Base-by-base conservation (phyloP, 805 yeast genomes). In the Barnettozyma californica region DNA sequence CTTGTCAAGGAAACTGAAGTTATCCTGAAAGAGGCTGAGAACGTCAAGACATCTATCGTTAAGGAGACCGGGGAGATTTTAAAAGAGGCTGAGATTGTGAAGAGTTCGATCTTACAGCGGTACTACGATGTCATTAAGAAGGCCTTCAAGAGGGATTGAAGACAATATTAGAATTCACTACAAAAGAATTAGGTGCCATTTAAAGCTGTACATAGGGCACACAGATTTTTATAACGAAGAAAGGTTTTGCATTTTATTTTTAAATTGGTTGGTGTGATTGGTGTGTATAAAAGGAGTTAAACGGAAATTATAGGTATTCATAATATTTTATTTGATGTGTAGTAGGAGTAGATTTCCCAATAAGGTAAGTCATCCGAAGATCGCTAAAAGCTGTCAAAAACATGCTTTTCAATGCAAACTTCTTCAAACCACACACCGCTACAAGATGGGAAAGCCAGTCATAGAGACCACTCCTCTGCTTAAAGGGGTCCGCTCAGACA, bases 1-100 rank as follows among this genome's bases (percentile, higher is more conserved):
- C 63, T 84, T 3, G 70, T 87, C 35, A 73, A 70, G 48, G 57
- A 60, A 33, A 81, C 65, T 5, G 57, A 57, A 2, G 46, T 49
- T 23, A 34, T 56, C 16, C 40, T 45, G 5, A 48, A 51, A 19
- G 69, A 67, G 47, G 70, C 70, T 16, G 58, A 53, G 19, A 19
- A 20, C 16, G 60, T 61, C 48, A 59, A 38, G 41, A 48, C 52
- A 38, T 56, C 61, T 25, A 48, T 59, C 6, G 18, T 59, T 13
- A 73, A 70, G 48, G 57, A 60, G 34, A 81, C 65, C 4, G 57
- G 57, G 2, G 46, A 48, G 29, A 34, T 56, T 19, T 41, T 45
- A 4, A 48, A 51, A 21, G 69, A 67, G 48, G 70, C 70, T n/a
- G 58, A 53, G 21, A 19, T 19, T 19, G 60, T 61, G 46, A 59